Base-by-base conservation (phyloP, 176 grass and related monocot species). In the Luzula sylvatica region DNA sequence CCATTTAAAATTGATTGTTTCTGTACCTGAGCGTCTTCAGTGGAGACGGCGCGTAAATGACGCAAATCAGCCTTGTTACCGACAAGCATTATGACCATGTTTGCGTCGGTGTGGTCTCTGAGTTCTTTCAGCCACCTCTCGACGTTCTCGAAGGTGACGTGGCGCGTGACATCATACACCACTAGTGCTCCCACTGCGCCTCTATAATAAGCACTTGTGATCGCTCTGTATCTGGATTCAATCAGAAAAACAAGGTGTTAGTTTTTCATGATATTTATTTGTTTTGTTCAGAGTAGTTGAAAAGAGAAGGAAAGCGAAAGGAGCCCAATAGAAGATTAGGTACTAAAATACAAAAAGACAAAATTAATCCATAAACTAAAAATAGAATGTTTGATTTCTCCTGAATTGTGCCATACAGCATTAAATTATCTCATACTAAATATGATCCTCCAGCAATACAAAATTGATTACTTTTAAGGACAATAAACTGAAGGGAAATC, bases 31-130 rank as follows among this genome's bases (percentile, higher is more conserved):
- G 65, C 30, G 6, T 68, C 65, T 44, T 68, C 65, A 16, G 65
- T 68, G 3, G 65, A 55, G 16, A 68, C 65, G 13, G 65, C 65
- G 15, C 65, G 49, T 26, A 68, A 44, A 35, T 68, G 65, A 16
- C 50, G 65, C 17, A 68, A 38, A 55, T 68, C 50, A 53, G 65
- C 65, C 29, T 68, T 68, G 65, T 68, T 68, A 29, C 65, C 65
- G 5, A 68, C 51, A 11, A 68, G 65, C 65, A 68, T 68, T 25
- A 68, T 68, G 39, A 55, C 52, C 49, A 68, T 68, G 51, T 55
- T 68, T 27, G 65, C 30, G n/a, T 68, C 65, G 28, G 65, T 68
- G 49, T 68, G 65, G 21, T 68, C 65, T 14, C 50, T 47, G 18
- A 68, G 30, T 38, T 68, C 52, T 30, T 64, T 64, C 60, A 64